Evolutionary conservation across 495 filamentous ascomycete genomes (phyloP), one percentile per base, ranked within the genome.

Genomic region (Hypoxylon fuscum): DNA sequence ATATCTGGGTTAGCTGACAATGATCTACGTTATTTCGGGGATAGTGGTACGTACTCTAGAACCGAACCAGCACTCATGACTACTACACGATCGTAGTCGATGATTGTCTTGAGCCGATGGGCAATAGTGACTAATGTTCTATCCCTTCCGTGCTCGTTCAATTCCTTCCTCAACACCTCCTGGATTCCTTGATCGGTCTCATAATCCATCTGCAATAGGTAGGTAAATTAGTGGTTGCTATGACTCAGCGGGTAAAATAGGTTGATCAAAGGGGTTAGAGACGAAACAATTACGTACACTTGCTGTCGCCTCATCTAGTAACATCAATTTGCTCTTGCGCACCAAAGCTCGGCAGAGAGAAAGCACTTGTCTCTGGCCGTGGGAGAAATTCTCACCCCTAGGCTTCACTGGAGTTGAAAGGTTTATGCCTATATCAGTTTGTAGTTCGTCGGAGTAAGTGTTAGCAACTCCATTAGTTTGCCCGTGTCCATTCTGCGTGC

Each of bases 291-390:
- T 25, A 61, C 63, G 20, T 66, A 66, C 63, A 55, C 77, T 81
- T 32, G 81, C 81, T 4, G 84, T 86, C 0, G 84, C 83, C 65
- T 87, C 84, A 55, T 86, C 84, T 6, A 87, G 68, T 1, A 87
- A 62, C 50, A 85, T 77, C 38, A 87, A 77, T 69, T 79, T 80
- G 49, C 79, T 79, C 38, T 79, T 76, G 52, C 80, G 78, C 22
- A 85, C 77, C 5, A 87, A 76, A 1, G 83, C 82, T 12, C 81
- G 74, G 27, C 83, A 84, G 5, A 86, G 77, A 41, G 81, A 83
- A n/a, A 87, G 74, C 5, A 85, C 79, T 52, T 85, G 82, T 15
- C 83, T 71, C 53, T 86, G 81, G 23, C 84, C 84, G 38, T 85
- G 84, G 21, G 76, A 81, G 68, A 87, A 83, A 60, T 82, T 79